Base-by-base conservation (phyloP, 371 early-diverging fungal genomes). In the Mortierella sp. region DNA sequence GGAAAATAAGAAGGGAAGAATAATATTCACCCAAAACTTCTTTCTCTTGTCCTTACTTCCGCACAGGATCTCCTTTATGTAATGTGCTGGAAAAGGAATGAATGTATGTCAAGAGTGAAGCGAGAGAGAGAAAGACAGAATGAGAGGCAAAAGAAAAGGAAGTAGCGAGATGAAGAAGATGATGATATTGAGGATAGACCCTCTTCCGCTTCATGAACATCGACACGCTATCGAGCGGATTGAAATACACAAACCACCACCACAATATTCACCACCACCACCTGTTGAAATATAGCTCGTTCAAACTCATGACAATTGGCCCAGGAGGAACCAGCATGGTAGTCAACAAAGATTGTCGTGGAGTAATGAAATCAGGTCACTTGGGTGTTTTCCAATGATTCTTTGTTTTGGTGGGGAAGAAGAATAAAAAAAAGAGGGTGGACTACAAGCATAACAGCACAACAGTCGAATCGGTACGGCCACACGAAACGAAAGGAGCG, bases 321-420 rank as follows among this genome's bases (percentile, higher is more conserved):
- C 63, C 34, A 63, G 63, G 31, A 63, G 63, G 63, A 63, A 63
- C 63, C 63, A 34, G 63, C 63, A 63, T 63, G 63, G 63, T 63
- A 34, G 63, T 63, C 63, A 13, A 34, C 26, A 63, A 4, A 34
- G 63, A 63, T 34, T 63, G 31, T 31, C 31, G 57, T n/a, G 31
- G 1, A 28, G 13, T 48, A 48, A 14, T 48, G 2, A 2, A 48
- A 19, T 34, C 63, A 63, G 4, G 31, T 34, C 63, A 63, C 34
- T 63, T 63, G 2, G 16, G 3, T 19, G 31, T 31, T 34, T 14
- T 34, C 45, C 45, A 4, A 45, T 45, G 48, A 48, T 48, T 48
- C 34, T 63, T 19, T n/a, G 58, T 0, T 16, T 63, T 31, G 16
- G 63, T 63, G 63, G 13, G n/a, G n/a, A 26, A 58, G n/a, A 55